Percentiles rank a stretch among this genome's conserved stretches.
phyloP scores from a whole-genome alignment of 2,329 filamentous ascomycete species.

The Trichoderma polysporum region DNA sequence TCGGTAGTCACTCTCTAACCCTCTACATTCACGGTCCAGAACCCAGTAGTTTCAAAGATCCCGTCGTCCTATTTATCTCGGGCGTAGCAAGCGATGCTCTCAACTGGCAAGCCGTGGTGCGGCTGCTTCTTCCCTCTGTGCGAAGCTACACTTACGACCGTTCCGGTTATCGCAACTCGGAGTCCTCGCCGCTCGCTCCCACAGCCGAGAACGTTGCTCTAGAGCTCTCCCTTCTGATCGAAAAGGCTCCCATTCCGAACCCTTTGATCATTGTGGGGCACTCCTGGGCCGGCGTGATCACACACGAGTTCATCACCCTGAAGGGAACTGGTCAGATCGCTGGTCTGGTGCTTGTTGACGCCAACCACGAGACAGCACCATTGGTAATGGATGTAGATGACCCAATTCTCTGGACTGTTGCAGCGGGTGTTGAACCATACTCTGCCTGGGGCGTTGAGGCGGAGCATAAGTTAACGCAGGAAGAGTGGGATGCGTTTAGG shows the following conservation, averaged over 20 bases:
- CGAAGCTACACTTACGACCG: neutral
- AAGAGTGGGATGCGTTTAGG: conserved; percentile 5
- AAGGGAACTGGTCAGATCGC: neutral
- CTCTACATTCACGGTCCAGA: neutral
- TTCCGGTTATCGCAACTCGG: neutral
- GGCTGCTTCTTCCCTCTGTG: neutral
- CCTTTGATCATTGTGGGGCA: neutral
- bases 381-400: neutral
- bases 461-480: neutral
- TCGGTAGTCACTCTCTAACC: neutral
- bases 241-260: neutral
- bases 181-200: neutral
- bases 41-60: neutral
- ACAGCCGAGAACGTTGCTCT: conserved; percentile 1
- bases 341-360: conserved; percentile 2
- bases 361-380: neutral
- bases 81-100: conserved; percentile 8
- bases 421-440: neutral
- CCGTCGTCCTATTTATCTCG: neutral
- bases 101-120: conserved; percentile 3
- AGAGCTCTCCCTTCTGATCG: neutral
- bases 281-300: neutral
- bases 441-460: neutral
- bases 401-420: neutral
- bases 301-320: conserved; percentile 3